Conservation (phyloP, 2,329 filamentous ascomycete species). For the Trichoderma sp. region DNA sequence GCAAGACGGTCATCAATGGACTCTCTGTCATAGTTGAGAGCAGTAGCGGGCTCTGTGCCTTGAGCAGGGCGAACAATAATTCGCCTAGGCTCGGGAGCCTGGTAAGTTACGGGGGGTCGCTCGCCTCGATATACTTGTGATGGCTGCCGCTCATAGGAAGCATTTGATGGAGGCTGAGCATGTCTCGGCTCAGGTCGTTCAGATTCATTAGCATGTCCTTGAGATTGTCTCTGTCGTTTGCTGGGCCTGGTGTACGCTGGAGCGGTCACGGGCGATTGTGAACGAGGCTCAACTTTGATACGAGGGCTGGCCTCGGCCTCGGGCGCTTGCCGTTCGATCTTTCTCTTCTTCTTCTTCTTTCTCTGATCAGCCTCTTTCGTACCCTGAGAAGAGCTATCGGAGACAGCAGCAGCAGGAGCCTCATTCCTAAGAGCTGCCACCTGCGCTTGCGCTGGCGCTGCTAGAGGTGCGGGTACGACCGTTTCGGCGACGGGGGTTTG, state of each 20-base stretch:
- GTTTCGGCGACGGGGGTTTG: constrained; percentile 25
- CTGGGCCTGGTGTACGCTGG: constrained; percentile 55
- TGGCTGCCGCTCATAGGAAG: constrained; percentile 40
- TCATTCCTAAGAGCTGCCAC: constrained; percentile 59
- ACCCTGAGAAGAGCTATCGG: constrained; percentile 61
- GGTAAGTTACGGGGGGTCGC: constrained; percentile 41
- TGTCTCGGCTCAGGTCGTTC: constrained; percentile 45
- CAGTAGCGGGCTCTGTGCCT: constrained; percentile 32
- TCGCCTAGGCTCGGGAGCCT: constrained; percentile 30
- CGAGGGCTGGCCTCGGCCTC: constrained; percentile 53
- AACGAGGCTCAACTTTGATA: constrained; percentile 67
- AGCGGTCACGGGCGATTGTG: constrained; percentile 59
- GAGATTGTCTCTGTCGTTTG: constrained; percentile 57
- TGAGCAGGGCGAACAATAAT: constrained; percentile 33
- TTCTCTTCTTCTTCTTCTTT: constrained; percentile 56
- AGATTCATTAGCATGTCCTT: constrained; percentile 41
- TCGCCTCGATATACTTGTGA: constrained; percentile 36
- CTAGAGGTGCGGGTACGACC: constrained; percentile 23
- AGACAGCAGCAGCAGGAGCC: constrained; percentile 53
- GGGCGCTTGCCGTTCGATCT: constrained; percentile 52
- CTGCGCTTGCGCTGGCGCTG: constrained; percentile 54
- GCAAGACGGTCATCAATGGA: constrained; percentile 39
- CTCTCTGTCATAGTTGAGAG: constrained; percentile 35
- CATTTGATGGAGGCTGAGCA: constrained; percentile 42
- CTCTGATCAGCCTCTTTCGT: constrained; percentile 52